A percentile compares a stretch with the other conserved stretches of the same genome.
Evolutionary conservation across 495 filamentous ascomycete species (phyloP).

Genomic region (Amniculicola lignicola): DNA sequence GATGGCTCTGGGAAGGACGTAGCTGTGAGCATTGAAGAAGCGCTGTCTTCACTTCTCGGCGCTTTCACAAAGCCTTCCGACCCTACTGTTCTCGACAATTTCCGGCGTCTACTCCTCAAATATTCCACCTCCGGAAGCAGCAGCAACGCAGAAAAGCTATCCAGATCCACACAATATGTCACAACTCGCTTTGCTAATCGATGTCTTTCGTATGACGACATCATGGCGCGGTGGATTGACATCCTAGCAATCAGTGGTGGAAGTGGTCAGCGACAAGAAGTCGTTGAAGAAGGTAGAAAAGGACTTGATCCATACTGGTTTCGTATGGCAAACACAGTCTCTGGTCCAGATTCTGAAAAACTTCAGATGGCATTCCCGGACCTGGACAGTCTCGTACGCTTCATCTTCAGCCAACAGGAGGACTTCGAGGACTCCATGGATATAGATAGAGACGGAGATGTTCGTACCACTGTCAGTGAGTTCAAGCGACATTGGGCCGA

Average conservation of each 20-base stretch:
- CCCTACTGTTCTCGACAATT: constrained; percentile 47
- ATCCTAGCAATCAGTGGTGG: constrained; percentile 70
- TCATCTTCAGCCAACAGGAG: constrained; percentile 37
- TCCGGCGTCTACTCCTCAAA: constrained; percentile 47
- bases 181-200: constrained; percentile 87
- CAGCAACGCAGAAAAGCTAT: constrained; percentile 35
- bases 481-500: constrained; percentile 42
- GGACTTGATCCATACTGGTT: constrained; percentile 83
- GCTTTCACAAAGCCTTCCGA: constrained; percentile 51
- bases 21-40: constrained; percentile 83
- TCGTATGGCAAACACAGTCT: constrained; percentile 54
- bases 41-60: constrained; percentile 71
- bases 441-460: constrained; percentile 35
- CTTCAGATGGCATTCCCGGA: constrained; percentile 36
- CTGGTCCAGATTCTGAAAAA: constrained; percentile 1
- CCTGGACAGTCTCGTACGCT: constrained; percentile 36
- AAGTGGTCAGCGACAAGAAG: constrained; percentile 66
- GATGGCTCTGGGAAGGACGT: constrained; percentile 72
- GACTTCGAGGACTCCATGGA: constrained; percentile 27
- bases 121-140: constrained; percentile 35
- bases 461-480: not conserved
- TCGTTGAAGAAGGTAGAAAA: constrained; percentile 84
- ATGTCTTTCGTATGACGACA: constrained; percentile 76
- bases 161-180: constrained; percentile 69
- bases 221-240: constrained; percentile 82